Percentiles rank a stretch among this genome's conserved stretches.
Evolutionary conservation across 805 yeast genomes (phyloP).

Genomic region (Komagataella mondaviorum): DNA sequence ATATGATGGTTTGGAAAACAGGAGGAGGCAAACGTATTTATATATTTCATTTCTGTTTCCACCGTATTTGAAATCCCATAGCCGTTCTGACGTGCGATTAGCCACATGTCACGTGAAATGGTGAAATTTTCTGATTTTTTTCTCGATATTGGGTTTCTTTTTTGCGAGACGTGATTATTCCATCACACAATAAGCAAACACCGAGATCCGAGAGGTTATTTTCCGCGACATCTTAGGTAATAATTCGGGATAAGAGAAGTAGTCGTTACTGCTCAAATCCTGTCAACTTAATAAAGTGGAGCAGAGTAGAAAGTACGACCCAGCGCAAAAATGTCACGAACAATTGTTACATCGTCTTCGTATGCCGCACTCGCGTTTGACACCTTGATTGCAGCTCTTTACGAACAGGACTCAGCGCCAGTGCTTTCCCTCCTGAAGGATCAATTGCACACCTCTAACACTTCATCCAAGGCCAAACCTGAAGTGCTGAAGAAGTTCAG

Average conservation of each 20-base stretch:
- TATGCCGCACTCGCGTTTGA: slow-evolving; percentile 29
- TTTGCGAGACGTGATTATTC: not conserved
- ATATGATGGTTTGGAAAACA: too few relatives aligned
- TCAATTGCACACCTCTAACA: slow-evolving; percentile 2
- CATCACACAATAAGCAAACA: not conserved
- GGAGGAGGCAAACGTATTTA: not conserved
- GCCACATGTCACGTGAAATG: not conserved
- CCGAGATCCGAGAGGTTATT: not conserved
- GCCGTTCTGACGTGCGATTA: not conserved
- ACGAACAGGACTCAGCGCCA: slow-evolving; percentile 4
- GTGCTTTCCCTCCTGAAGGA: slow-evolving; percentile 2
- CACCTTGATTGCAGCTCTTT: slow-evolving; percentile 16
- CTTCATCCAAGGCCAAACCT: not conserved
- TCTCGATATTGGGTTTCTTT: not conserved
- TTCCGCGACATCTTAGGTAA: not conserved
- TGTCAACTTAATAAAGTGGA: not conserved
- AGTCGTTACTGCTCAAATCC: not conserved
- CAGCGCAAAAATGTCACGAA: not conserved
- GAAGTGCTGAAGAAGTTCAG: slow-evolving; percentile 1
- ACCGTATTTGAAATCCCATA: not conserved
- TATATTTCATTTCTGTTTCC: too few relatives aligned
- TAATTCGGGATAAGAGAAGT: not conserved
- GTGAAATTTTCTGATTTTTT: not conserved
- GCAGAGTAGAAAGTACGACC: not conserved
- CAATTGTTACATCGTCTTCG: slow-evolving; percentile 6